Base-by-base conservation (phyloP, 192 early-diverging fungal genomes). In the Coemansia sp. region DNA sequence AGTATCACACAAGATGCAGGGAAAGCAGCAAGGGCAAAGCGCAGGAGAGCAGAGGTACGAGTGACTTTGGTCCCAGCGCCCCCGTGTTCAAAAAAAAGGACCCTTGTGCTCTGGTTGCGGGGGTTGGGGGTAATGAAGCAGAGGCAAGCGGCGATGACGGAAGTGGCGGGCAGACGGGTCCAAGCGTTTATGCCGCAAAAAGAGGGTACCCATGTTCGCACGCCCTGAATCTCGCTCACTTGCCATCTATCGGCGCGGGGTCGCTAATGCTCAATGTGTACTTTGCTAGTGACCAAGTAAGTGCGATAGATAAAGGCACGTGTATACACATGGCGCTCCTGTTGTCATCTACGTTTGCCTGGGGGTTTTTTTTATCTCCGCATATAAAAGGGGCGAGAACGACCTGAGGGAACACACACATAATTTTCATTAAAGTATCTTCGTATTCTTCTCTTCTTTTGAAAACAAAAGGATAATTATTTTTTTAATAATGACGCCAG, bases 401-500 rank as follows among this genome's bases (percentile, higher is more conserved):
- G 20, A 41, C n/a, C 10, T 19, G 29, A 27, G 45, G 45, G 45
- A 46, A 46, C 45, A 20, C 45, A 4, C 15, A n/a, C 6, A 17
- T 15, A 48, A 7, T n/a, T 8, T 20, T 8, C 7, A 10, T 48
- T 8, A 19, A 9, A 48, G 19, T 9, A 20, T 20, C n/a, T 20
- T 48, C 19, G 46, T 20, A 8, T 55, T 9, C 4, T 13, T 2
- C 22, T 13, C n/a, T 15, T 55, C 11, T 24, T 9, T 55, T 56
- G 11, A 34, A 56, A 32, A 24, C 51, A 27, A 5, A 5, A 44
- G 17, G 0, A 44, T 44, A 44, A 17, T 17, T 44, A 5, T 5
- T 46, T n/a, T 41, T 13, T 41, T 41, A 13, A 41, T 48, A 20
- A 77, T 75, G 75, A 31, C 65, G 8, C 67, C 65, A 46, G 65